phyloP scores from a whole-genome alignment of 2,329 filamentous ascomycete species.

The Gaeumannomyces tritici region DNA sequence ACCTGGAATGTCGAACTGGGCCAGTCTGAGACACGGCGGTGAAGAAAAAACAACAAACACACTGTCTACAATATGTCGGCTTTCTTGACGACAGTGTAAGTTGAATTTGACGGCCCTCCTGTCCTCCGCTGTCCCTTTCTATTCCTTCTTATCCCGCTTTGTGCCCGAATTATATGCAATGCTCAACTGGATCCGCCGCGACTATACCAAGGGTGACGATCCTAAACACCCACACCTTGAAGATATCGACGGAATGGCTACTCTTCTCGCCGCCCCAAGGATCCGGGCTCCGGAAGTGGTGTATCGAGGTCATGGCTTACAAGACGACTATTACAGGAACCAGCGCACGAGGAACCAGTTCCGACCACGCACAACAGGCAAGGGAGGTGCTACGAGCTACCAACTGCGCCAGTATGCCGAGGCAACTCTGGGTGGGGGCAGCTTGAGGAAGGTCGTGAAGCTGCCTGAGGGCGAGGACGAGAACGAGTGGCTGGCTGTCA shows the following conservation, averaged over 20 bases:
- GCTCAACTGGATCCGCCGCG: conserved; percentile 8
- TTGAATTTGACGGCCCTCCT: conserved; percentile 7
- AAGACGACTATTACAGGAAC: conserved; percentile 47
- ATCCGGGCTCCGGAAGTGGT: conserved; percentile 16
- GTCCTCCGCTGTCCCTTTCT: conserved; percentile 4
- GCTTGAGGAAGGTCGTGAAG: conserved; percentile 91
- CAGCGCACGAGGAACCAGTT: conserved; percentile 85
- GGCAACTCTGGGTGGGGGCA: conserved; percentile 89
- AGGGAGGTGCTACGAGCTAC: conserved; percentile 77
- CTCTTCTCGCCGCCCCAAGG: conserved; percentile 10
- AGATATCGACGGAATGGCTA: not conserved
- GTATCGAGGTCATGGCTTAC: conserved; percentile 26
- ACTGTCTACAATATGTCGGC: conserved; percentile 9
- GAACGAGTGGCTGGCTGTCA: conserved; percentile 97
- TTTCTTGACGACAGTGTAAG: conserved; percentile 21
- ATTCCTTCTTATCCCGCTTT: not conserved
- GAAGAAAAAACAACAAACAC: not conserved
- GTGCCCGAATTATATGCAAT: not conserved
- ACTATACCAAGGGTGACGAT: not conserved
- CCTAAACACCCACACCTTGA: not conserved
- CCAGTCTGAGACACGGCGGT: conserved; percentile 1
- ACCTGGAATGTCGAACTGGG: not conserved
- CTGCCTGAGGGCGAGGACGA: conserved; percentile 94
- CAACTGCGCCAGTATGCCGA: conserved; percentile 97
- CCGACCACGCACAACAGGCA: conserved; percentile 73